Evolutionary conservation across 257 asterid species (phyloP).

Genomic region (Oldenlandia corymbosa): DNA sequence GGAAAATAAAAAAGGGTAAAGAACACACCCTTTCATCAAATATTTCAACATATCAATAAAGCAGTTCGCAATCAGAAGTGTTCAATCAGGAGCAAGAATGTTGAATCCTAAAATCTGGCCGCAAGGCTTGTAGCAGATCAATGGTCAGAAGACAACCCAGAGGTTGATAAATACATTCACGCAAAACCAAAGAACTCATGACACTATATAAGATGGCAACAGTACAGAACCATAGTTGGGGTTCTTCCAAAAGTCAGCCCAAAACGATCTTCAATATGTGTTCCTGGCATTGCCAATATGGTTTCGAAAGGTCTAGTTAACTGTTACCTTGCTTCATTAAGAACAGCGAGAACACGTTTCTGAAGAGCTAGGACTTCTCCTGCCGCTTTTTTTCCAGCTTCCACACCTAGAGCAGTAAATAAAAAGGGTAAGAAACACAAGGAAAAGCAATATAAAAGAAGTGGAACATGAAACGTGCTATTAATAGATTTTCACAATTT

Average conservation of each 20-base stretch:
- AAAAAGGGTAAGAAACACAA: background rate
- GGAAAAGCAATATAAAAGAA: background rate
- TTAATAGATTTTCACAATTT: background rate
- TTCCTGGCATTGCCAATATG: background rate
- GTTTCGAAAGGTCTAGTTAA: background rate
- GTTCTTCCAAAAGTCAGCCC: no score
- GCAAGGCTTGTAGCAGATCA: background rate
- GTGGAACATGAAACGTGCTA: background rate
- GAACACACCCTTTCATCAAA: no score
- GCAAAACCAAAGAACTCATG: no score
- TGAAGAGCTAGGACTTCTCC: constrained; percentile 98
- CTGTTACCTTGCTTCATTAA: constrained; percentile 84
- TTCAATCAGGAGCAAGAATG: background rate
- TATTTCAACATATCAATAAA: no score
- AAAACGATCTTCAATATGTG: no score
- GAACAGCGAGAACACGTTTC: constrained; percentile 90
- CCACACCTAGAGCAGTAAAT: constrained; percentile 56
- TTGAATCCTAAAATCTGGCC: background rate
- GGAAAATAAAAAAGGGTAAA: no score
- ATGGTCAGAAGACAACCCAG: background rate
- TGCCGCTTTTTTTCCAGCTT: constrained; percentile 98
- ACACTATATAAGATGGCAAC: no score
- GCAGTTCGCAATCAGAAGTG: background rate
- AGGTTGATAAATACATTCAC: no score
- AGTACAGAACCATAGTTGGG: no score